A percentile compares a stretch with the other conserved stretches of the same genome.
Conservation (phyloP, 257 asterid genomes). For the Solanum pinnatisectum region DNA sequence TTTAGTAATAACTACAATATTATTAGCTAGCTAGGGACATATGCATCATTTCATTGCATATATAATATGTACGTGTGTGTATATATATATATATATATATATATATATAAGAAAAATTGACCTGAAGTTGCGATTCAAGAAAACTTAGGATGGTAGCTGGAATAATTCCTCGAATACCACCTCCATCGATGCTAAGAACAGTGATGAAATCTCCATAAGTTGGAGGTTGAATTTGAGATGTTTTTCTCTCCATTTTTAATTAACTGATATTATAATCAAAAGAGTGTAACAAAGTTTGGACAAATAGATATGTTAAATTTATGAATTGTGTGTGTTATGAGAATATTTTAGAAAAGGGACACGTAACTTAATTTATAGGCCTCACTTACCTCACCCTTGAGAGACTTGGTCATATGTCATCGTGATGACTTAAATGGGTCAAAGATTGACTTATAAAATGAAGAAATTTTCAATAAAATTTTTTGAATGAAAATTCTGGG, state of each 20-base stretch:
- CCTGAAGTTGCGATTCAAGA: constrained; percentile 47
- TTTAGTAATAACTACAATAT: no score
- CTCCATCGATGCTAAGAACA: constrained; percentile 47
- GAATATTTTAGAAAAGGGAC: not conserved
- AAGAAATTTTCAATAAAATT: not conserved
- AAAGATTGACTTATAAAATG: not conserved
- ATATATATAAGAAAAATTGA: not conserved
- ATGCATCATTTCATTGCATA: no score
- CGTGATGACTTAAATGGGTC: not conserved
- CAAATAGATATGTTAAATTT: no score
- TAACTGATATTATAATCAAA: no score
- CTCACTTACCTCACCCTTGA: not conserved
- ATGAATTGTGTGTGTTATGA: not conserved
- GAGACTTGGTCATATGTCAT: not conserved
- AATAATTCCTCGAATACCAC: constrained; percentile 50
- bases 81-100: not conserved
- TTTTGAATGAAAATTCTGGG: not conserved
- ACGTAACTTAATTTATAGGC: not conserved
- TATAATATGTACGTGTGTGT: no score
- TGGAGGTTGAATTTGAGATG: constrained; percentile 30
- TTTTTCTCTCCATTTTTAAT: not conserved
- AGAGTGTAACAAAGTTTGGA: no score
- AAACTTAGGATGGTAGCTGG: constrained; percentile 28
- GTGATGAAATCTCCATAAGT: constrained; percentile 28
- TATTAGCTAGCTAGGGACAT: no score